Base-by-base conservation (phyloP, 2,329 filamentous ascomycete genomes). In the Microdochium nivale region DNA sequence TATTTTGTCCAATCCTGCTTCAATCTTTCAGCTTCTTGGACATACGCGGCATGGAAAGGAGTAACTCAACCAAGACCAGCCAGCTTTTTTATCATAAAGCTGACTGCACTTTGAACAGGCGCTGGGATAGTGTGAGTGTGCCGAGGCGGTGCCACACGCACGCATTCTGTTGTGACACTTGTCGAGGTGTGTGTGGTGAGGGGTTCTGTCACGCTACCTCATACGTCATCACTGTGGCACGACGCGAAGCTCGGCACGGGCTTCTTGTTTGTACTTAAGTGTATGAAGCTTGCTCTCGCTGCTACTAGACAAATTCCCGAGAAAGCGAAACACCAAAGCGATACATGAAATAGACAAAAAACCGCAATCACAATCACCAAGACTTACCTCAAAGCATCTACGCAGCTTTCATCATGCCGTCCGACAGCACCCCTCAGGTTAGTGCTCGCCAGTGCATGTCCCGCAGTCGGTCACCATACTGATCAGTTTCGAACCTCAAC, bases 391-490 rank as follows among this genome's bases (percentile, higher is more conserved):
- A 56, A n/a, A 54, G 55, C 52, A 54, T 54, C 56, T 55, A 53
- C 54, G 54, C 54, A 21, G 21, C 43, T 57, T 59, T 49, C 61
- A 60, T 55, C 55, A 60, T 64, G 56, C 50, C 54, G 19, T 56
- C 56, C 25, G 50, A 60, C 44, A 49, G 55, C 46, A 58, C 58
- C 49, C 53, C 54, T 55, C 57, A 63, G 59, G 58, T 59, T 14
- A 52, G 58, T 30, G 4, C n/a, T 44, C 8, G 7, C 13, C 40
- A 7, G 8, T 5, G 21, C 16, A 23, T 19, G 3, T 44, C 7
- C 40, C 21, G 4, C 19, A 16, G 9, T 44, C 14, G 14, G 13
- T 5, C 21, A n/a, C 5, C 7, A 40, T 40, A n/a, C 23, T 27
- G 27, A 30, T 11, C 27, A 30, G 5, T 11, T 30, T 30, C 5